Conservation (phyloP, 805 yeast species). For the Kodamaea leandrae region DNA sequence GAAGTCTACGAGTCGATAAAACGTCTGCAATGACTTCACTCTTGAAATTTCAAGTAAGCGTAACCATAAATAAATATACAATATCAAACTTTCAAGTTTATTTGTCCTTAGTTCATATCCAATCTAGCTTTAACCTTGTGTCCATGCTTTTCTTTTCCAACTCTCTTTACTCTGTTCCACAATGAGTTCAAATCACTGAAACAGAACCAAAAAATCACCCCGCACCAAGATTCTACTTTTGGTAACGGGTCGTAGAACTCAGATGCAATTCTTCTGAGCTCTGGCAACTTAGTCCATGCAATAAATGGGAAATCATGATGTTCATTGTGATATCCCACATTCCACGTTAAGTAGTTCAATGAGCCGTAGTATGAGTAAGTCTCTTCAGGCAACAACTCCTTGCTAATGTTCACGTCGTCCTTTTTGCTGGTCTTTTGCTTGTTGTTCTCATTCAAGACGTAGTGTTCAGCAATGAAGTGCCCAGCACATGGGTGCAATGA, state of each 20-base stretch:
- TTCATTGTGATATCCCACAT: slow-evolving; percentile 91
- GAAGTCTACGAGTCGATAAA: too few relatives aligned
- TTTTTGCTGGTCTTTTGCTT: slow-evolving; percentile 31
- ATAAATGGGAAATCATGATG: slow-evolving; percentile 95
- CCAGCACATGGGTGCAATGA: slow-evolving; percentile 94
- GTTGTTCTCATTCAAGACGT: slow-evolving; percentile 60
- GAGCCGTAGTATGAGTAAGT: slow-evolving; percentile 88
- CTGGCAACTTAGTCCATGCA: slow-evolving; percentile 81
- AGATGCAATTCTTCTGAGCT: slow-evolving; percentile 60
- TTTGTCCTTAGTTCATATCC: slow-evolving; percentile 9
- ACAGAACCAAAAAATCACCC: slow-evolving; percentile 70
- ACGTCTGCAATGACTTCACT: neutral
- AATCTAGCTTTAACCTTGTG: slow-evolving; percentile 19
- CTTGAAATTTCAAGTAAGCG: neutral
- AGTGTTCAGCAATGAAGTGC: slow-evolving; percentile 94
- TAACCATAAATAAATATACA: too few relatives aligned
- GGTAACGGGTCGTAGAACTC: slow-evolving; percentile 86
- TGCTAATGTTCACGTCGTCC: slow-evolving; percentile 24
- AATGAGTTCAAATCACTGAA: slow-evolving; percentile 63
- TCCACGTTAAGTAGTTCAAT: slow-evolving; percentile 78
- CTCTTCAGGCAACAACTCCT: slow-evolving; percentile 55
- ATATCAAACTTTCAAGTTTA: neutral
- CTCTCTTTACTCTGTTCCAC: slow-evolving; percentile 81
- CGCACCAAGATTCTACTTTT: slow-evolving; percentile 71
- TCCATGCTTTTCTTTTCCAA: slow-evolving; percentile 37